Evolutionary conservation across 306 rosid genomes (phyloP).

Genomic region (Cicer cuneatum): DNA sequence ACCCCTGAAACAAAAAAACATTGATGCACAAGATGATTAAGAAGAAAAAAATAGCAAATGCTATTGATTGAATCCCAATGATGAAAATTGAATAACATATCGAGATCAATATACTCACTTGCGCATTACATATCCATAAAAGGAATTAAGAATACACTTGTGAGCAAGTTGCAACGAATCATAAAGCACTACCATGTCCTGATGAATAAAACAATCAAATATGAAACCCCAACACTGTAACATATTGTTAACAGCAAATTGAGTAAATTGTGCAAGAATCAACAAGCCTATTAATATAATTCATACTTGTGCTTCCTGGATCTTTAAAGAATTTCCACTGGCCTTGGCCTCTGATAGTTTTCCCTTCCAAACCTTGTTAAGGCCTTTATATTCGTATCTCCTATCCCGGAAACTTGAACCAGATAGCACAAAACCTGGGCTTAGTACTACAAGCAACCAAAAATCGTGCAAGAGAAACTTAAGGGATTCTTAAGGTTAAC

Average conservation of each 20-base stretch:
- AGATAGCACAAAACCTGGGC: slow-evolving; percentile 41
- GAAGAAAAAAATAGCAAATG: slow-evolving; percentile 39
- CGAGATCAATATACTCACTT: slow-evolving; percentile 68
- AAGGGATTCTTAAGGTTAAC: slow-evolving; percentile 22
- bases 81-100: slow-evolving; percentile 41
- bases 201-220: slow-evolving; percentile 48
- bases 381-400: slow-evolving; percentile 97
- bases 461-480: neutral
- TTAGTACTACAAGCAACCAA: slow-evolving; percentile 44
- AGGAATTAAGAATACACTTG: slow-evolving; percentile 90
- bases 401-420: slow-evolving; percentile 92
- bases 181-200: slow-evolving; percentile 97
- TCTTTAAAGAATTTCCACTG: slow-evolving; percentile 80
- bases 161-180: slow-evolving; percentile 92
- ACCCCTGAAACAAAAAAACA: slow-evolving; percentile 67
- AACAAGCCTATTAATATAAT: slow-evolving; percentile 48
- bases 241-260: slow-evolving; percentile 31
- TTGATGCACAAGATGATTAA: slow-evolving; percentile 38
- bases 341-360: slow-evolving; percentile 89
- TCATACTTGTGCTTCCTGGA: slow-evolving; percentile 97
- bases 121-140: slow-evolving; percentile 96
- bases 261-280: slow-evolving; percentile 34
- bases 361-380: slow-evolving; percentile 98
- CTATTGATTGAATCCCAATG: slow-evolving; percentile 26
- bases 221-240: slow-evolving; percentile 24